Percentiles rank a stretch among this genome's conserved stretches.
Conservation (phyloP, 352 stramenopile genomes). For the Phytophthora palmivora region DNA sequence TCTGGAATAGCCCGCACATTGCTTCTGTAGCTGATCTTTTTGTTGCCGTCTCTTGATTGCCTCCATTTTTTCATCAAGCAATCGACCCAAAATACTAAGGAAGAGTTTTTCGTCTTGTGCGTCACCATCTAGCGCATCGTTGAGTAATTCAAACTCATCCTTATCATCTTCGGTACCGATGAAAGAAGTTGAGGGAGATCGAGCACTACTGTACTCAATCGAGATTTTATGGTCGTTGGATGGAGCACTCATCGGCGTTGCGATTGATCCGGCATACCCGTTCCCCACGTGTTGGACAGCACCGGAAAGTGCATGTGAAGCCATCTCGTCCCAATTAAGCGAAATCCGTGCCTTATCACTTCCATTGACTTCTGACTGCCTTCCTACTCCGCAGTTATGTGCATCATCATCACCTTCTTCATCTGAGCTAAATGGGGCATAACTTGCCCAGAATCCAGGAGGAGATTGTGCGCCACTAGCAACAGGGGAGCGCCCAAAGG, state of each 20-base stretch:
- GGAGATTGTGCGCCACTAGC: constrained; percentile 67
- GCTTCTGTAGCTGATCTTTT: constrained; percentile 30
- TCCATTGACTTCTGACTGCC: constrained; percentile 18
- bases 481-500: constrained; percentile 36
- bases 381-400: constrained; percentile 3
- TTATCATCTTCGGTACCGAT: constrained; percentile 62
- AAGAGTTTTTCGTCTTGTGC: constrained; percentile 81
- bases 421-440: constrained; percentile 70
- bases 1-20: constrained; percentile 9
- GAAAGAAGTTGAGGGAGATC: constrained; percentile 42
- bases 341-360: constrained; percentile 16
- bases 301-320: constrained; percentile 55
- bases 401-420: constrained; percentile 59
- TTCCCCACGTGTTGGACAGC: constrained; percentile 46
- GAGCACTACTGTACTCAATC: constrained; percentile 20
- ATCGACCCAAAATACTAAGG: constrained; percentile 58
- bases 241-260: constrained; percentile 17
- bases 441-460: constrained; percentile 82
- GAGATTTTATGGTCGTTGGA: constrained; percentile 30
- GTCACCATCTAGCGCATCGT: constrained; percentile 67
- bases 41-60: constrained; percentile 33
- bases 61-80: constrained; percentile 76
- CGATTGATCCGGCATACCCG: constrained; percentile 26
- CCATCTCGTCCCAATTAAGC: constrained; percentile 69
- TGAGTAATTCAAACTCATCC: constrained; percentile 81